A percentile compares a stretch with the other conserved stretches of the same genome.
Evolutionary conservation across 1,139 yeast genomes (phyloP).

Genomic region (Taiozyma sp.): DNA sequence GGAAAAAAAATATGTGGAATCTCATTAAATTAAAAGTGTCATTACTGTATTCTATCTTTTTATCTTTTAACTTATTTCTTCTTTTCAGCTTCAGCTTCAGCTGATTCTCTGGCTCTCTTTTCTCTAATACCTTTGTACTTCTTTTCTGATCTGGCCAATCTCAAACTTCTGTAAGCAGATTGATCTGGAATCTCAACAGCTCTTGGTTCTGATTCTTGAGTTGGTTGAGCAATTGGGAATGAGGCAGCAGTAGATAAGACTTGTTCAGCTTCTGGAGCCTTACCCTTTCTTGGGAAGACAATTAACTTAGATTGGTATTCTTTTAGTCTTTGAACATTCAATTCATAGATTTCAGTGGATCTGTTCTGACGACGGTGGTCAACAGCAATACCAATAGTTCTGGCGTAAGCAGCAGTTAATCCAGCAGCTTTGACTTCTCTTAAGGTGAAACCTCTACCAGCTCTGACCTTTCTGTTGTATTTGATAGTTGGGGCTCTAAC

Average conservation of each 20-base stretch:
- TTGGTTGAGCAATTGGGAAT: slow-evolving; percentile 88
- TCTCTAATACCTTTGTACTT: slow-evolving; percentile 93
- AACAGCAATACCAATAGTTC: slow-evolving; percentile 97
- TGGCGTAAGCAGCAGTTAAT: slow-evolving; percentile 90
- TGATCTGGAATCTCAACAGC: slow-evolving; percentile 89
- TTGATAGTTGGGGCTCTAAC: slow-evolving; percentile 98
- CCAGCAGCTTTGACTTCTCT: slow-evolving; percentile 99
- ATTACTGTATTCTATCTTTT: background rate
- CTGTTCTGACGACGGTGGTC: slow-evolving; percentile 99
- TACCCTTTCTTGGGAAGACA: slow-evolving; percentile 87
- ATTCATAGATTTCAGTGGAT: slow-evolving; percentile 91
- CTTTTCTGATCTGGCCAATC: slow-evolving; percentile 93
- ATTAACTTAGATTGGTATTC: slow-evolving; percentile 96
- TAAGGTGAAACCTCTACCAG: slow-evolving; percentile 98
- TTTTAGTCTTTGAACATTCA: slow-evolving; percentile 93
- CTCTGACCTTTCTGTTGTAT: slow-evolving; percentile 99
- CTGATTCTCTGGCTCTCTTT: slow-evolving; percentile 94
- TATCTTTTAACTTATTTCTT: slow-evolving; percentile 44
- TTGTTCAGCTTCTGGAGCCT: slow-evolving; percentile 77
- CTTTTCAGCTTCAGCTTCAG: slow-evolving; percentile 99
- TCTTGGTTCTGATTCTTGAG: slow-evolving; percentile 73
- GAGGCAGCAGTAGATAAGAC: slow-evolving; percentile 65
- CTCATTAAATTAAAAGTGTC: background rate
- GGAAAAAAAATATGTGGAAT: background rate
- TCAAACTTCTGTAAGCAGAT: slow-evolving; percentile 92